Conservation (phyloP, 2,329 filamentous ascomycete species). For the Laburnicola sp. region DNA sequence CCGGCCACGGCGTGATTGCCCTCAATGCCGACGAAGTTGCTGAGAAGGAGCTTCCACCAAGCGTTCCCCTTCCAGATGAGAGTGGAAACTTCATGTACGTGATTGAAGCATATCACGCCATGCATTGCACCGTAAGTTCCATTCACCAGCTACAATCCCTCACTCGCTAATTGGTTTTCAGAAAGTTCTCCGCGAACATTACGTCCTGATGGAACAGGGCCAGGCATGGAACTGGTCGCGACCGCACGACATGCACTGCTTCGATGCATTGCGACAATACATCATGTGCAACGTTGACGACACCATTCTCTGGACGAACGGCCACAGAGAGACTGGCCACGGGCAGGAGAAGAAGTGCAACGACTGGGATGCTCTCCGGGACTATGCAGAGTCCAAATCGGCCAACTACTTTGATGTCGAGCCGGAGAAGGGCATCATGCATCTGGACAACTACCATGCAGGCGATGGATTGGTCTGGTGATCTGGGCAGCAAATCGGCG, state of each 20-base stretch:
- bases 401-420: slow-evolving; percentile 6
- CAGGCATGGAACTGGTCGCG: background rate
- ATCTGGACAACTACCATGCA: slow-evolving; percentile 4
- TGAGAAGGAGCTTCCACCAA: slow-evolving; percentile 1
- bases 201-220: background rate
- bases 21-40: slow-evolving; percentile 2
- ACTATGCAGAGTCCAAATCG: slow-evolving; percentile 6
- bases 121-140: slow-evolving; percentile 8
- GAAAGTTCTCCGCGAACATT: background rate
- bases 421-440: background rate
- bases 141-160: background rate
- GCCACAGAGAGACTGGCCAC: background rate
- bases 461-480: slow-evolving; percentile 5
- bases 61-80: background rate
- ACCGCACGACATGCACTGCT: slow-evolving; percentile 5
- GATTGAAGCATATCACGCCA: slow-evolving; percentile 14
- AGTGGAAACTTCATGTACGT: slow-evolving; percentile 10
- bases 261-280: slow-evolving; percentile 9
- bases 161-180: too few species aligned
- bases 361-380: slow-evolving; percentile 10
- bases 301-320: slow-evolving; percentile 3
- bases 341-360: slow-evolving; percentile 5
- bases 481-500: background rate
- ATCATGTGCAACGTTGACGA: slow-evolving; percentile 12
- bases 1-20: slow-evolving; percentile 11